phyloP scores from a whole-genome alignment of 768 basidiomycete genomes.

The Pulveroboletus sp. region DNA sequence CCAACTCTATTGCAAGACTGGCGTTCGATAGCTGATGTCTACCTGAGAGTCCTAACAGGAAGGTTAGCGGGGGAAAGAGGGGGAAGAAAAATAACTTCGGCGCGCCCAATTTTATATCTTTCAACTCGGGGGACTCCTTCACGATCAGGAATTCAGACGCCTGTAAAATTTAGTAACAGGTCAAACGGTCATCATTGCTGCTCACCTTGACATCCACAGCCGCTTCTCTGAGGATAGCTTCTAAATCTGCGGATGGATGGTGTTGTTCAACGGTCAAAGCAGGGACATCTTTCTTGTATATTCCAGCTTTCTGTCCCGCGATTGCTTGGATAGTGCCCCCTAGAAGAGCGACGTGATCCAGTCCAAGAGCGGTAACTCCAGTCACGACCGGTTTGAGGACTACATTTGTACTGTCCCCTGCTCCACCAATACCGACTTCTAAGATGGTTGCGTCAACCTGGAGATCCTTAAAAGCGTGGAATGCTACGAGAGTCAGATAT shows the following conservation, averaged over 20 bases:
- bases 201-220: slow-evolving; percentile 65
- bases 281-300: slow-evolving; percentile 89
- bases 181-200: not conserved
- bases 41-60: slow-evolving; percentile 70
- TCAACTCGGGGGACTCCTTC: slow-evolving; percentile 46
- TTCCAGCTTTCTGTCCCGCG: slow-evolving; percentile 93
- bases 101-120: slow-evolving; percentile 59
- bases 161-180: slow-evolving; percentile 31
- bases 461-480: slow-evolving; percentile 78
- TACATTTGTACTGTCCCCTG: slow-evolving; percentile 93
- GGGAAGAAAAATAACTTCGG: not conserved
- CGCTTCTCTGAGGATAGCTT: slow-evolving; percentile 61
- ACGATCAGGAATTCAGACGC: slow-evolving; percentile 68
- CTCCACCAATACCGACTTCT: slow-evolving; percentile 95
- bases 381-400: slow-evolving; percentile 89
- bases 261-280: slow-evolving; percentile 84
- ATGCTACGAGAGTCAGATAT: slow-evolving; percentile 88
- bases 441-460: slow-evolving; percentile 88
- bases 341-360: slow-evolving; percentile 86
- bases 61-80: not conserved
- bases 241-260: slow-evolving; percentile 62
- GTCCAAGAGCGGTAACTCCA: slow-evolving; percentile 84
- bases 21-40: slow-evolving; percentile 87
- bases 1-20: slow-evolving; percentile 72
- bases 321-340: slow-evolving; percentile 89